Evolutionary conservation across 768 basidiomycete genomes (phyloP), one percentile per base, ranked within the genome.

Genomic region (Roridomyces roridus): DNA sequence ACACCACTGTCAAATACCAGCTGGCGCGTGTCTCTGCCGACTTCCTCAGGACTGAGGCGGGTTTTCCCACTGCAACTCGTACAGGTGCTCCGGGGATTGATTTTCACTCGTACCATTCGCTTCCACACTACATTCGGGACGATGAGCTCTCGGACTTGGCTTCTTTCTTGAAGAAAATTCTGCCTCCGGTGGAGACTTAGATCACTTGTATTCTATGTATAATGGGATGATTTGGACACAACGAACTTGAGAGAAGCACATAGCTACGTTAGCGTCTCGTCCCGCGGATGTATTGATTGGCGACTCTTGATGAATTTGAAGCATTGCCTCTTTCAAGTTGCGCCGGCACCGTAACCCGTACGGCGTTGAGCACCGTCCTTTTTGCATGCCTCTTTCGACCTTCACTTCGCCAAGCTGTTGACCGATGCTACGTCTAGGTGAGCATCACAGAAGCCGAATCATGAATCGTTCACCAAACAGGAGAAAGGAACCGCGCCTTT

Each of bases 11-110:
- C 15, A 40, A 47, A 17, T 49, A 55, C 21, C n/a, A 46, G 14
- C 44, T 61, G 9, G 64, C 50, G 31, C 51, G 47, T 15, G 15
- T 26, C 20, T 65, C 49, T 26, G 62, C 50, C 7, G 57, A 62
- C n/a, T 65, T 59, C 28, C 60, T 68, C 25, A 21, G 55, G n/a
- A 34, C 39, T 21, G 59, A 68, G 41, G 25, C 62, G 7, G 67
- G 66, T 6, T 23, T 67, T 10, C 39, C 55, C 14, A 21, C 37
- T 18, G 53, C 59, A 12, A 25, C 34, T 6, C 18, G 31, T 40
- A 9, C 39, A 17, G 57, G 43, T 9, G 55, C 54, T 28, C 44
- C 46, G 8, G 47, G 63, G 5, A 55, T 65, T 5, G 51, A 47
- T 36, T 62, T 65, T 28, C 57, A 59, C 28, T 43, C 52, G 3